Evolutionary conservation across 257 asterid genomes (phyloP).

Genomic region (Eucommia ulmoides): DNA sequence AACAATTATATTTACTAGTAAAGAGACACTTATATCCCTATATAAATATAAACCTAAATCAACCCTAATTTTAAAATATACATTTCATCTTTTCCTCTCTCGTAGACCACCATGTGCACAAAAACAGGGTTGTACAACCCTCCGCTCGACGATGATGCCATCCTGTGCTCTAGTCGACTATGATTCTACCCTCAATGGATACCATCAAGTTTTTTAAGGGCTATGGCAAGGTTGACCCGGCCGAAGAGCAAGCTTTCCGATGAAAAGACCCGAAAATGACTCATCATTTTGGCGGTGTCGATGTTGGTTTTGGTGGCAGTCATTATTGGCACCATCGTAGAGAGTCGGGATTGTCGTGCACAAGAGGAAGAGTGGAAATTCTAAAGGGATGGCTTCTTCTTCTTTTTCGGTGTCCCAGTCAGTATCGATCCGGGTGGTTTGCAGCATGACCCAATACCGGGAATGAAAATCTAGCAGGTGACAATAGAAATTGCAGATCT

Average conservation of each 20-base stretch:
- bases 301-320: slow-evolving; percentile 20
- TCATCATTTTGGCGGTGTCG: slow-evolving; percentile 37
- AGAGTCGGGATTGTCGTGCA: slow-evolving; percentile 44
- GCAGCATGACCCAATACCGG: slow-evolving; percentile 41
- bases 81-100: too few species aligned
- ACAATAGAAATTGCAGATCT: too few species aligned
- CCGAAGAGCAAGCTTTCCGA: slow-evolving; percentile 41
- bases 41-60: too few species aligned
- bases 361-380: slow-evolving; percentile 11
- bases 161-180: too few species aligned
- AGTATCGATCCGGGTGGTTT: slow-evolving; percentile 43
- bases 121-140: too few species aligned
- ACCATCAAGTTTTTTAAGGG: slow-evolving; percentile 61
- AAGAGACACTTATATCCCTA: too few species aligned
- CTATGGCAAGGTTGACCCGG: slow-evolving; percentile 67
- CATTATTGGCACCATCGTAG: slow-evolving; percentile 41
- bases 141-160: too few species aligned
- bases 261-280: slow-evolving; percentile 49
- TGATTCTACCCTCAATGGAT: too few species aligned
- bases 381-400: slow-evolving; percentile 11
- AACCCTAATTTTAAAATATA: too few species aligned
- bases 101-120: too few species aligned
- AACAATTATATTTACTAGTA: too few species aligned
- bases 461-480: too few species aligned
- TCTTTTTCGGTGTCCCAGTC: slow-evolving; percentile 10